Evolutionary conservation across 257 asterid genomes (phyloP).

Genomic region (Coffea canephora): DNA sequence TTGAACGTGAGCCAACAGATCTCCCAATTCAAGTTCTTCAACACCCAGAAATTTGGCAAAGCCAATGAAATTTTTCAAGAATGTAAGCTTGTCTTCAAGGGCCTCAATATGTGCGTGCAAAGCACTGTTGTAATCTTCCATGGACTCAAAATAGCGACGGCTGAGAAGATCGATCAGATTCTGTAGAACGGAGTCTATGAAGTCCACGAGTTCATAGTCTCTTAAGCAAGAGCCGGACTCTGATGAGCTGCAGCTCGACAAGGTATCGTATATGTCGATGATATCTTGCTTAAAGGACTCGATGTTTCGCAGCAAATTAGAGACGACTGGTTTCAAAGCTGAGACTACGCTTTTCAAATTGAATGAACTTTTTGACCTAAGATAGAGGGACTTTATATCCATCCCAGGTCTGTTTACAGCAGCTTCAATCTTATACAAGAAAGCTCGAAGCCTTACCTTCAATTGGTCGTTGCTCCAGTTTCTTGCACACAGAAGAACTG

Average conservation of each 20-base stretch:
- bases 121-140: too few species aligned
- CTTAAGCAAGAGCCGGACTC: too few species aligned
- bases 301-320: not conserved
- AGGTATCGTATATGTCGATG: too few species aligned
- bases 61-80: not conserved
- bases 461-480: too few species aligned
- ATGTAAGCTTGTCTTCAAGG: not conserved
- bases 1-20: not conserved
- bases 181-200: not conserved
- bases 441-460: not conserved
- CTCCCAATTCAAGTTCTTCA: not conserved
- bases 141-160: too few species aligned
- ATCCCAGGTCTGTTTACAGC: not conserved
- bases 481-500: not conserved
- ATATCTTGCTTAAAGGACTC: not conserved
- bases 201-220: not conserved
- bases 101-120: not conserved
- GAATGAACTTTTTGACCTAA: not conserved
- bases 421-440: not conserved
- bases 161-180: not conserved
- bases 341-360: not conserved
- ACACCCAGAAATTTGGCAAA: not conserved
- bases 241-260: too few species aligned
- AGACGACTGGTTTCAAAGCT: not conserved
- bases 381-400: not conserved